A percentile compares a stretch with the other conserved stretches of the same genome.
Conservation (phyloP, 2,329 filamentous ascomycete genomes). For the Rhynchosporium graminicola region DNA sequence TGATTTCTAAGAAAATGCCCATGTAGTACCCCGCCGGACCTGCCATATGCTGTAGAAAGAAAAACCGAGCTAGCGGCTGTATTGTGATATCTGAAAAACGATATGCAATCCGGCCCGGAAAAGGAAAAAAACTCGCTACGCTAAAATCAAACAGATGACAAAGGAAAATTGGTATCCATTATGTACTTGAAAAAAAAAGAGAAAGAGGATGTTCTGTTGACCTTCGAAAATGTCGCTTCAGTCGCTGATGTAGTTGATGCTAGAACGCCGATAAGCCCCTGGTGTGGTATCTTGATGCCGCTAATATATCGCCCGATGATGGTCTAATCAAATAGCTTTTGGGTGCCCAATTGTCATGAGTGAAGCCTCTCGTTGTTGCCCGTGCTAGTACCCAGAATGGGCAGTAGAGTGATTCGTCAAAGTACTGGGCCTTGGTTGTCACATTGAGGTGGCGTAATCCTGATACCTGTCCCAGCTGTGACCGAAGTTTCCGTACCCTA, state of each 20-base stretch:
- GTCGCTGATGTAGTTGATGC: slow-evolving; percentile 38
- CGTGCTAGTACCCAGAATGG: slow-evolving; percentile 46
- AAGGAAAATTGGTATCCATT: slow-evolving; percentile 42
- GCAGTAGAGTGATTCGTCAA: slow-evolving; percentile 49
- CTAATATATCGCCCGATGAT: slow-evolving; percentile 34
- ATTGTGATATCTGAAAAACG: slow-evolving; percentile 46
- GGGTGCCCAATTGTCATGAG: slow-evolving; percentile 22
- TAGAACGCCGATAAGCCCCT: slow-evolving; percentile 35
- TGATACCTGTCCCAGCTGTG: slow-evolving; percentile 75
- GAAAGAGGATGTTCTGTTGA: slow-evolving; percentile 30
- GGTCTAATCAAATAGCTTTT: slow-evolving; percentile 29
- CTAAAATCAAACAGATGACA: slow-evolving; percentile 46
- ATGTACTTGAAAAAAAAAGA: slow-evolving; percentile 34
- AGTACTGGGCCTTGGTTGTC: slow-evolving; percentile 57
- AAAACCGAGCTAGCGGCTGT: slow-evolving; percentile 41
- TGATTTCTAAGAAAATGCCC: slow-evolving; percentile 44
- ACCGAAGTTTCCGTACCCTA: slow-evolving; percentile 75
- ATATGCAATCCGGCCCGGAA: slow-evolving; percentile 46
- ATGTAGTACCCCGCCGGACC: slow-evolving; percentile 37
- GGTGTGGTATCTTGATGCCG: slow-evolving; percentile 39
- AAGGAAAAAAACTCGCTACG: slow-evolving; percentile 49
- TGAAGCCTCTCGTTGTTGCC: slow-evolving; percentile 34
- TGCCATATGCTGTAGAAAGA: slow-evolving; percentile 38
- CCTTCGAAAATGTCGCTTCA: slow-evolving; percentile 37
- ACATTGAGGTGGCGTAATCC: slow-evolving; percentile 86